Evolutionary conservation across 2,329 filamentous ascomycete species (phyloP).

Genomic region (Neofusicoccum kwambonambiense): DNA sequence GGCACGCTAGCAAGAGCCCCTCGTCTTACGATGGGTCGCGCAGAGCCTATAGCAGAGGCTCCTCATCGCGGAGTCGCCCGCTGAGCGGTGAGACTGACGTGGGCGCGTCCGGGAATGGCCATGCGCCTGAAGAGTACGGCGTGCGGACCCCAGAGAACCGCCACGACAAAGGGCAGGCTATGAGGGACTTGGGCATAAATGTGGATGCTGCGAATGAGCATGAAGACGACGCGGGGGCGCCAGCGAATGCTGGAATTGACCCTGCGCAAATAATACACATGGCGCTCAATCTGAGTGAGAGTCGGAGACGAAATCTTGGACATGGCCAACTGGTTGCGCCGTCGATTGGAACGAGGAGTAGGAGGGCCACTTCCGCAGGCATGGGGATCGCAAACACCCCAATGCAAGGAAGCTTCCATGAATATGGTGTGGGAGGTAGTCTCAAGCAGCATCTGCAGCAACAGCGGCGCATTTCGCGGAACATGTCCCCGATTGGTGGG

Average conservation of each 20-base stretch:
- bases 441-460: conserved; percentile 70
- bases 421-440: conserved; percentile 53
- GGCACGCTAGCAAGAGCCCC: conserved; percentile 23
- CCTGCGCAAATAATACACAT: conserved; percentile 89
- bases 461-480: conserved; percentile 63
- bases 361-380: conserved; percentile 43
- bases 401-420: conserved; percentile 38
- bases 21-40: conserved; percentile 25
- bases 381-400: conserved; percentile 27
- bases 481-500: conserved; percentile 56
- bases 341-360: conserved; percentile 50
- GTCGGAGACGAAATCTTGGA: conserved; percentile 63
- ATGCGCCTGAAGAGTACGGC: neutral
- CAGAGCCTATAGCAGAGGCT: conserved; percentile 22
- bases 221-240: conserved; percentile 18
- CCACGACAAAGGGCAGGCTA: neutral
- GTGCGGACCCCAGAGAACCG: conserved; percentile 13
- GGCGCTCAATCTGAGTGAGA: conserved; percentile 85
- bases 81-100: conserved; percentile 5
- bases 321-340: conserved; percentile 54
- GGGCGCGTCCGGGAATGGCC: neutral
- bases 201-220: conserved; percentile 18
- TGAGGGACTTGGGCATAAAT: neutral
- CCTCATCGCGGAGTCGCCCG: conserved; percentile 22
- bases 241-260: conserved; percentile 63